Evolutionary conservation across 441 rosid species (phyloP).

Genomic region (Eruca vesicaria): DNA sequence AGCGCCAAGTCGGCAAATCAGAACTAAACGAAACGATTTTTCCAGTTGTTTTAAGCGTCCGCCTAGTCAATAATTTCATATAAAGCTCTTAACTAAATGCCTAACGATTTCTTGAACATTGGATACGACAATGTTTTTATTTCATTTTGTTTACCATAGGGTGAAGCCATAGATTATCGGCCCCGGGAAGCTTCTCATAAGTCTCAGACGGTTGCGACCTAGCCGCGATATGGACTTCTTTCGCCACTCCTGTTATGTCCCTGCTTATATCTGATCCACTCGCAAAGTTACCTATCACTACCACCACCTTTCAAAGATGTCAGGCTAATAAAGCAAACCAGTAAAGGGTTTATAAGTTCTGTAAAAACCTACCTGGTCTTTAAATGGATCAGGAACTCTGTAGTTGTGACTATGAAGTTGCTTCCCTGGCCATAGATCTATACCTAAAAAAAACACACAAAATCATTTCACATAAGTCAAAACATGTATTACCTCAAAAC

Average conservation of each 20-base stretch:
- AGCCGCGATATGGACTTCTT: conserved; percentile 74
- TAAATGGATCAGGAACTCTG: conserved; percentile 63
- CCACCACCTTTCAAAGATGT: conserved; percentile 47
- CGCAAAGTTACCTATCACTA: conserved; percentile 66
- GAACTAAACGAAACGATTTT: too few species aligned
- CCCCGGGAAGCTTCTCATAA: conserved; percentile 42
- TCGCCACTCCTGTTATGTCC: conserved; percentile 66
- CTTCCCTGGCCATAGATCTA: conserved; percentile 82
- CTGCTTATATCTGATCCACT: conserved; percentile 72
- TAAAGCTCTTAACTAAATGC: neutral
- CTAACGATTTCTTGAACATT: neutral
- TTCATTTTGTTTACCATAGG: conserved; percentile 51
- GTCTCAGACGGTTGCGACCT: conserved; percentile 53
- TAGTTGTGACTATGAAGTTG: conserved; percentile 92
- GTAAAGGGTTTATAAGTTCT: neutral
- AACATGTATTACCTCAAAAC: conserved; percentile 14
- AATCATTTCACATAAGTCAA: neutral
- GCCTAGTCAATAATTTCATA: neutral
- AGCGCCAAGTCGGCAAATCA: too few species aligned
- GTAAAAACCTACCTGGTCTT: conserved; percentile 50
- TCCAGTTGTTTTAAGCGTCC: too few species aligned
- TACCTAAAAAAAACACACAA: conserved; percentile 44
- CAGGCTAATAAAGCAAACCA: neutral
- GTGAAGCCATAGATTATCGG: conserved; percentile 69
- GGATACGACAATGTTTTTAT: neutral